These are phyloP conservation scores for Stereum hirsutum DNA, from an alignment of 1,284 basidiomycete genomes.

Conservation along the genomic window DNA sequence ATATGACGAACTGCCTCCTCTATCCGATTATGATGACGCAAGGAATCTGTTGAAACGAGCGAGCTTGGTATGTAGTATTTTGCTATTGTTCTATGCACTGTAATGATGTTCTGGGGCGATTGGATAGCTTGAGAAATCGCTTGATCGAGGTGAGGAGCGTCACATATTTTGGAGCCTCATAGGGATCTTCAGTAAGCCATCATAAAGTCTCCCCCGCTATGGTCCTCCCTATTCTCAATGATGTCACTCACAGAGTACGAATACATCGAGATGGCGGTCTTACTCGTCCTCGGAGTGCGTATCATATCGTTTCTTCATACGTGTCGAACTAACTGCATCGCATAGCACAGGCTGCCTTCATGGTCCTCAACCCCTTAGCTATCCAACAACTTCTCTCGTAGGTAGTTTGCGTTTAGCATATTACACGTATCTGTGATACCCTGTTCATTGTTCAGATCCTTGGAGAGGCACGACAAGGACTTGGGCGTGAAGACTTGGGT, in stretches of 20 bases:
- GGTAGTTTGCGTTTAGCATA: not conserved
- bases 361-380: constrained; percentile 33
- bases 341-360: too few species aligned
- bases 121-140: constrained; percentile 21
- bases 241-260: constrained; percentile 14
- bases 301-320: not conserved
- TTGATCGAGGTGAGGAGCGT: constrained; percentile 13
- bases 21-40: constrained; percentile 38
- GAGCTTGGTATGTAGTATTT: constrained; percentile 17
- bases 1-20: constrained; percentile 27
- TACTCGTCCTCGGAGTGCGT: constrained; percentile 7
- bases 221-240: not conserved
- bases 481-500: constrained; percentile 38
- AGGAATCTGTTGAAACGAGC: constrained; percentile 24
- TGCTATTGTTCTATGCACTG: not conserved
- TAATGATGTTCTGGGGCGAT: not conserved
- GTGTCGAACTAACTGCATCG: too few species aligned
- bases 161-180: constrained; percentile 21
- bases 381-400: constrained; percentile 33
- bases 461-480: constrained; percentile 31
- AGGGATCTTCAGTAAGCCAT: constrained; percentile 16
- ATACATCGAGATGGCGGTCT: constrained; percentile 14
- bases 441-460: constrained; percentile 22
- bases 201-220: not conserved
- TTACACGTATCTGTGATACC: constrained; percentile 6